Evolutionary conservation across 2,329 filamentous ascomycete species (phyloP).

Genomic region (Nemania sp.): DNA sequence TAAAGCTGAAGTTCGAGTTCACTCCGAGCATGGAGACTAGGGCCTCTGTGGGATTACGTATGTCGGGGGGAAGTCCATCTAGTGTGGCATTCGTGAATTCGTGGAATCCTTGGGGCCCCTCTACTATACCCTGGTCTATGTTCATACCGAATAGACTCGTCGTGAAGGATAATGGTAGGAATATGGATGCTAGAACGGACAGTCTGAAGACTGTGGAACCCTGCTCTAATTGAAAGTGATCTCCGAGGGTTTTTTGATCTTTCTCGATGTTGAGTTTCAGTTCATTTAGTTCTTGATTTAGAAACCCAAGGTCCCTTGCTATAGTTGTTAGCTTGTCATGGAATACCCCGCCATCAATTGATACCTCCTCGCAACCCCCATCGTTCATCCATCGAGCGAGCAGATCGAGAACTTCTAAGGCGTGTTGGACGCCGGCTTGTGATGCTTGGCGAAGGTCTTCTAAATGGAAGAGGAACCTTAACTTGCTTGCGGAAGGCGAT

Average conservation of each 20-base stretch:
- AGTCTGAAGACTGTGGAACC: not conserved
- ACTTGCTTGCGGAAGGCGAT: not conserved
- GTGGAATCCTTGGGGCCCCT: not conserved
- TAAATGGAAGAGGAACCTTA: not conserved
- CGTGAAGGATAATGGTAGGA: constrained; percentile 4
- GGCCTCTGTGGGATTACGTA: not conserved
- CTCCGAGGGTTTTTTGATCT: not conserved
- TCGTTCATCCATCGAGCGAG: not conserved
- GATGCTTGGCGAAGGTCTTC: not conserved
- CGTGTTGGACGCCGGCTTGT: not conserved
- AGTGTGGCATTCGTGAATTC: not conserved
- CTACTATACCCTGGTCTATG: not conserved
- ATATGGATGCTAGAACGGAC: not conserved
- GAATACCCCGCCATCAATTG: not conserved
- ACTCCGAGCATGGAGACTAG: not conserved
- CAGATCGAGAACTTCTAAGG: not conserved
- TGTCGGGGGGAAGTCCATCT: not conserved
- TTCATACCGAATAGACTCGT: constrained; percentile 10
- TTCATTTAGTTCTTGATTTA: not conserved
- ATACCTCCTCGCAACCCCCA: not conserved
- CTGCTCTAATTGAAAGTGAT: constrained; percentile 1
- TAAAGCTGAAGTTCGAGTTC: not conserved
- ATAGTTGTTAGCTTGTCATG: not conserved
- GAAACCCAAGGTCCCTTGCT: not conserved
- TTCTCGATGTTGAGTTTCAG: not conserved